Base-by-base conservation (phyloP, 208 protist species). In the Trypanosoma rangeli region DNA sequence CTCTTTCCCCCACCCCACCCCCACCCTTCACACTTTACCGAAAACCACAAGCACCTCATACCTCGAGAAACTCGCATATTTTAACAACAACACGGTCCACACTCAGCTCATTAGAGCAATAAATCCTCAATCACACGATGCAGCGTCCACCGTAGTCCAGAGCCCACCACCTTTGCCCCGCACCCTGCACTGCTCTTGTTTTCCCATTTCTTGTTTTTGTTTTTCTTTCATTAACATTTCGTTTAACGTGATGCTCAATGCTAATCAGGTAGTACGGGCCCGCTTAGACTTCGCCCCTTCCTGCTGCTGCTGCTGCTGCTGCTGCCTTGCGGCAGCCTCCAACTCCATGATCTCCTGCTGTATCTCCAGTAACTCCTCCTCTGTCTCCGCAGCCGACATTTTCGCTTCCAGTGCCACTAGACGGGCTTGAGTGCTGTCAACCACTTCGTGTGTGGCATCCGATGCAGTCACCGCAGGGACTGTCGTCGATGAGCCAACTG, bases 291-390 rank as follows among this genome's bases (percentile, higher is more conserved):
- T 77, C 18, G 48, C 24, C 42, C 59, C 44, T 37, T 69, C 52
- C 15, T 60, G 35, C 66, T 65, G 22, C 55, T 67, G 65, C 64
- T 73, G 37, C 55, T 62, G 65, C 53, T 48, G 39, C 55, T 69
- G 22, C 35, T 63, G 63, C 58, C 58, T 68, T 55, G 60, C 42
- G 4, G 31, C 78, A 26, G 62, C 74, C 12, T 82, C 79, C 29
- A 96, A 70, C 39, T 91, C 85, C 48, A 82, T 84, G 72, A 96
- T 89, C 71, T 93, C 83, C 58, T 90, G 78, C 64, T 92, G 86
- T 22, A 95, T 68, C 29, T 76, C 78, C 28, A 76, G 61, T 4
- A 95, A 82, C 68, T 95, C 86, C 55, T 94, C 88, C 2, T 82
- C 76, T 9, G 91, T 92, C 62, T 96, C 85, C n/a, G 81, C 82